phyloP scores from a whole-genome alignment of 1,284 basidiomycete genomes.

The Golubevia pallescens region DNA sequence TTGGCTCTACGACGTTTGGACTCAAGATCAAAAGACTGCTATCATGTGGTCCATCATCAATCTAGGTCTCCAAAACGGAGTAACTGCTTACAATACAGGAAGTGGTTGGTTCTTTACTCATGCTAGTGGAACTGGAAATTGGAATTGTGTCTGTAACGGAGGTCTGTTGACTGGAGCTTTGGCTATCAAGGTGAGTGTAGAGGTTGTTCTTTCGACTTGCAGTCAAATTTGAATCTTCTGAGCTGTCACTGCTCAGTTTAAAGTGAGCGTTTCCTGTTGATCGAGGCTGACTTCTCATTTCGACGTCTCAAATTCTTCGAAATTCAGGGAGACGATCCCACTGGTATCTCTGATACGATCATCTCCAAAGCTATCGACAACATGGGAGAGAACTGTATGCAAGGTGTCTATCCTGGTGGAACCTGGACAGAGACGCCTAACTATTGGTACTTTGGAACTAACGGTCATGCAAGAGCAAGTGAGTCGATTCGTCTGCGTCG shows the following conservation, averaged over 20 bases:
- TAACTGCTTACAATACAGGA: too few relatives aligned
- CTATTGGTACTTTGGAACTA: slow-evolving; percentile 64
- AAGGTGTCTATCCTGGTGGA: slow-evolving; percentile 52
- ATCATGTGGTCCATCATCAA: slow-evolving; percentile 79
- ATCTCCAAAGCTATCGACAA: slow-evolving; percentile 46
- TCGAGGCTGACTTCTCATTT: too few relatives aligned
- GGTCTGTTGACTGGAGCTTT: slow-evolving; percentile 58
- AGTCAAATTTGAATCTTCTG: too few relatives aligned
- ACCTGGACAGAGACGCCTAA: slow-evolving; percentile 63
- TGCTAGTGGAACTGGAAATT: slow-evolving; percentile 23
- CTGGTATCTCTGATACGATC: slow-evolving; percentile 35
- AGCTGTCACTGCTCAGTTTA: too few relatives aligned
- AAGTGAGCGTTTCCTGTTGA: too few relatives aligned
- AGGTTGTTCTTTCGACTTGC: too few relatives aligned
- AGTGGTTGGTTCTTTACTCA: too few relatives aligned
- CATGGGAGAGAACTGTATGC: slow-evolving; percentile 58
- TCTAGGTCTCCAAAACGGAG: slow-evolving; percentile 80
- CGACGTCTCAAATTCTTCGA: too few relatives aligned
- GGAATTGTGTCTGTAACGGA: slow-evolving; percentile 64
- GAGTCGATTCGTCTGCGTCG: too few relatives aligned
- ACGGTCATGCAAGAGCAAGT: slow-evolving; percentile 48
- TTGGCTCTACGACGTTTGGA: slow-evolving; percentile 87
- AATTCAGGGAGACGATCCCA: slow-evolving; percentile 17
- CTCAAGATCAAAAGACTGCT: slow-evolving; percentile 73
- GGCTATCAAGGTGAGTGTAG: slow-evolving; percentile 48